These are phyloP conservation scores for Cyclocybe aegerita DNA, from an alignment of 768 basidiomycete genomes.

Conservation along the genomic window DNA sequence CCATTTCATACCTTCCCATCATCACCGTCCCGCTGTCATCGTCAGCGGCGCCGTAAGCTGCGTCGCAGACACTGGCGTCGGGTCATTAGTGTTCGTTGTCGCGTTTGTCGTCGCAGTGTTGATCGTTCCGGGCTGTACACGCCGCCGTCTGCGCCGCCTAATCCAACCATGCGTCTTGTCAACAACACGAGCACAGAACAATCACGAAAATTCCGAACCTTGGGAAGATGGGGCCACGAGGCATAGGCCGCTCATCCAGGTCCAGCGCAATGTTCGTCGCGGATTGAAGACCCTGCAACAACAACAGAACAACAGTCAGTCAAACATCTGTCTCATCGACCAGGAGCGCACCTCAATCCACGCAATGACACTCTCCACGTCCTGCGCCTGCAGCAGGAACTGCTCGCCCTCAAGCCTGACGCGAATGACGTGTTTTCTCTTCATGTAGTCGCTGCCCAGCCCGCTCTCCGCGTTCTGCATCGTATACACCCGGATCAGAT, in stretches of 20 bases:
- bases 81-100: background rate
- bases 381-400: constrained; percentile 88
- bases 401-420: constrained; percentile 94
- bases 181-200: constrained; percentile 11
- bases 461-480: constrained; percentile 93
- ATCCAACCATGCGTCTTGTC: constrained; percentile 18
- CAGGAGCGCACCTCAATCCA: constrained; percentile 84
- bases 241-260: constrained; percentile 90
- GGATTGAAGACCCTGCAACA: constrained; percentile 75
- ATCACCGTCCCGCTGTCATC: constrained; percentile 8
- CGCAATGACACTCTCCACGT: constrained; percentile 81
- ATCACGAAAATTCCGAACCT: constrained; percentile 42
- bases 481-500: constrained; percentile 72
- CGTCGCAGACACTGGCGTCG: constrained; percentile 17
- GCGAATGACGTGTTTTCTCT: constrained; percentile 91
- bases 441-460: constrained; percentile 90
- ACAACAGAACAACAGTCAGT: background rate
- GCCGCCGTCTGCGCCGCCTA: constrained; percentile 31
- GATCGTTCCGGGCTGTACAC: constrained; percentile 14
- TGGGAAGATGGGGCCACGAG: constrained; percentile 83
- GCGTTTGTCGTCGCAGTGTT: constrained; percentile 4
- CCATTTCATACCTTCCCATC: background rate
- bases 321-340: background rate
- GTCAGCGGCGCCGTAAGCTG: constrained; percentile 17
- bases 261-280: constrained; percentile 91